phyloP scores from a whole-genome alignment of 1,284 basidiomycete genomes.

The Cerioporus squamosus region DNA sequence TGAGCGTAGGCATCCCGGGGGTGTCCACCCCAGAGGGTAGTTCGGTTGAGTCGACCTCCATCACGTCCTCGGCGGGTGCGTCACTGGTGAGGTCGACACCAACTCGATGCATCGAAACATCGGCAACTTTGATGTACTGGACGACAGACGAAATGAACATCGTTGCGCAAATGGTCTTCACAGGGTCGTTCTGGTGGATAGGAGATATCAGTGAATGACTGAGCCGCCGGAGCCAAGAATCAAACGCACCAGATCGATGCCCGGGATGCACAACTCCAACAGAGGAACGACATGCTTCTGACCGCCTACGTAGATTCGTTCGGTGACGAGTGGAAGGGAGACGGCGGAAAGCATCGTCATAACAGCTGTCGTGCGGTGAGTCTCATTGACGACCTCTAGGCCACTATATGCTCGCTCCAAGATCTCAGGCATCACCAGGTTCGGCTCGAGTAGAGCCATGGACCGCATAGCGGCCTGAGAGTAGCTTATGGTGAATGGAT shows the following conservation, averaged over 20 bases:
- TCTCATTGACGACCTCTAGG: slow-evolving; percentile 93
- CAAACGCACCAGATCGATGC: slow-evolving; percentile 79
- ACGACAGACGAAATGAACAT: slow-evolving; percentile 81
- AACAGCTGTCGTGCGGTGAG: slow-evolving; percentile 90
- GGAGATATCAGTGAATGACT: neutral
- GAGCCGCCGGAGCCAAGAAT: neutral
- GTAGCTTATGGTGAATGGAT: slow-evolving; percentile 66
- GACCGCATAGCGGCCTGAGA: slow-evolving; percentile 75
- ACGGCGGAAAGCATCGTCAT: slow-evolving; percentile 88
- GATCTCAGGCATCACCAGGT: slow-evolving; percentile 89
- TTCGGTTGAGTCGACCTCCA: slow-evolving; percentile 53
- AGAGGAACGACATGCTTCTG: slow-evolving; percentile 90
- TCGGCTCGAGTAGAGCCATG: slow-evolving; percentile 84
- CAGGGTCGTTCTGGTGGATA: slow-evolving; percentile 79
- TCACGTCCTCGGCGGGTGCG: slow-evolving; percentile 54
- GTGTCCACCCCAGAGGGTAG: slow-evolving; percentile 61
- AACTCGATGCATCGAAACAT: slow-evolving; percentile 67
- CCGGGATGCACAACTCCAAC: slow-evolving; percentile 89
- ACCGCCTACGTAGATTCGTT: slow-evolving; percentile 81
- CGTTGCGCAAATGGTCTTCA: slow-evolving; percentile 86
- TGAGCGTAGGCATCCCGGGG: slow-evolving; percentile 53
- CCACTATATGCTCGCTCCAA: slow-evolving; percentile 92
- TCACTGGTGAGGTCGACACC: slow-evolving; percentile 58
- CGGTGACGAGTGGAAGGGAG: slow-evolving; percentile 79
- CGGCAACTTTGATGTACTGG: slow-evolving; percentile 84